Conservation (phyloP, 1,284 basidiomycete species). For the Apiotrichum sp. region DNA sequence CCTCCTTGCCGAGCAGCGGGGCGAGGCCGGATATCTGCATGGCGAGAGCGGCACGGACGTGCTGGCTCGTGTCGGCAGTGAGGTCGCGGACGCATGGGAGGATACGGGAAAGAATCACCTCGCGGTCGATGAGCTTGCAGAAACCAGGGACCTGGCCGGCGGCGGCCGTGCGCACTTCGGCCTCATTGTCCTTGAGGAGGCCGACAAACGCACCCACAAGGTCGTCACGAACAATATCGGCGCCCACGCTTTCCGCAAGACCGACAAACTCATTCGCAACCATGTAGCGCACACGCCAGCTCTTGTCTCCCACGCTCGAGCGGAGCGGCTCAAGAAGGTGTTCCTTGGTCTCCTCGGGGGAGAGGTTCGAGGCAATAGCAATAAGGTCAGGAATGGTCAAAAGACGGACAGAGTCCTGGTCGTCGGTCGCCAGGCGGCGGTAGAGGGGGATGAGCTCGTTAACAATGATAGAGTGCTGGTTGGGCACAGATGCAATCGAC, state of each 20-base stretch:
- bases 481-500: slow-evolving; percentile 54
- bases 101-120: slow-evolving; percentile 86
- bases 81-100: slow-evolving; percentile 96
- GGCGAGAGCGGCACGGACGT: slow-evolving; percentile 92
- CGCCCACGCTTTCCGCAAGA: slow-evolving; percentile 84
- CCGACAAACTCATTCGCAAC: slow-evolving; percentile 94
- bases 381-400: slow-evolving; percentile 96
- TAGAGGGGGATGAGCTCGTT: slow-evolving; percentile 89
- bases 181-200: slow-evolving; percentile 96
- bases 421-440: slow-evolving; percentile 87
- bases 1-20: slow-evolving; percentile 86
- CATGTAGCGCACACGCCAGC: slow-evolving; percentile 99
- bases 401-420: slow-evolving; percentile 96
- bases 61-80: slow-evolving; percentile 88
- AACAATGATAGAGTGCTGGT: slow-evolving; percentile 64
- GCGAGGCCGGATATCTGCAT: slow-evolving; percentile 98
- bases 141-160: slow-evolving; percentile 97
- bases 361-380: slow-evolving; percentile 77
- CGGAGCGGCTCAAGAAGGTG: slow-evolving; percentile 84
- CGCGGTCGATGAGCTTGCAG: slow-evolving; percentile 87
- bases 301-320: slow-evolving; percentile 85
- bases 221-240: slow-evolving; percentile 88
- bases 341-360: slow-evolving; percentile 81
- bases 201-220: slow-evolving; percentile 89
- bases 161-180: slow-evolving; percentile 94